These are phyloP conservation scores for Astrocystis sublimbata DNA, from an alignment of 495 filamentous ascomycete species.

Conservation along the genomic window DNA sequence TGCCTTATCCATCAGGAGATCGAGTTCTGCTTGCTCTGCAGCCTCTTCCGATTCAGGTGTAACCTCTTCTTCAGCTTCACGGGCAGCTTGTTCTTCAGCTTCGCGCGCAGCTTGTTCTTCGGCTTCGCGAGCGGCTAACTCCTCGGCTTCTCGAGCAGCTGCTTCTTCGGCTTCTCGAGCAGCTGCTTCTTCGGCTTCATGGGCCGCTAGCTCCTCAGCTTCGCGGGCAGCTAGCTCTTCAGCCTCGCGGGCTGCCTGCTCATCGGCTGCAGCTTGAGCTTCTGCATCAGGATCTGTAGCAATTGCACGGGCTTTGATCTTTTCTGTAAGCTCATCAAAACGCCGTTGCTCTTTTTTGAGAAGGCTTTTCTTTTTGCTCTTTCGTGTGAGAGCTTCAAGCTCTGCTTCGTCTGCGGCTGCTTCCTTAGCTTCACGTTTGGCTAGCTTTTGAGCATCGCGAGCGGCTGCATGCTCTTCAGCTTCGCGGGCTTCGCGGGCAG, in stretches of 20 bases:
- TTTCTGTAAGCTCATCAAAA: constrained; percentile 39
- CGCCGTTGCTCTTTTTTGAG: constrained; percentile 30
- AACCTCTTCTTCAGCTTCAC: too few relatives aligned
- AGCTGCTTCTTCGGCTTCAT: too few relatives aligned
- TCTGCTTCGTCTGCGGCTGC: constrained; percentile 25
- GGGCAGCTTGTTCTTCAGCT: too few relatives aligned
- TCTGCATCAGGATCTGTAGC: constrained; percentile 17
- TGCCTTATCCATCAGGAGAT: constrained; percentile 20
- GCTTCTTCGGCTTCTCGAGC: too few relatives aligned
- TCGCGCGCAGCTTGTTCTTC: background rate
- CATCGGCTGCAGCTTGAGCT: constrained; percentile 29
- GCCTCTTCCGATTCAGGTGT: too few relatives aligned
- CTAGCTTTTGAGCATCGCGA: constrained; percentile 13
- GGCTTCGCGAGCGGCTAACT: constrained; percentile 22
- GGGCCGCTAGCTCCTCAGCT: constrained; percentile 13
- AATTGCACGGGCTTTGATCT: constrained; percentile 29
- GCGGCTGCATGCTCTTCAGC: constrained; percentile 17
- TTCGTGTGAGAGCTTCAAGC: constrained; percentile 23
- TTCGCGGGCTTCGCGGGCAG: too few relatives aligned
- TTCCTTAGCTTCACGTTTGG: constrained; percentile 1
- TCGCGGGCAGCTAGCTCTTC: constrained; percentile 17
- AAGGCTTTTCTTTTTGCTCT: constrained; percentile 7
- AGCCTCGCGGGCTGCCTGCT: constrained; percentile 14
- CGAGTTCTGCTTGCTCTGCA: constrained; percentile 29
- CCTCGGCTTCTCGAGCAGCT: too few relatives aligned